Percentiles rank a stretch among this genome's conserved stretches.
phyloP scores from a whole-genome alignment of 2,329 filamentous ascomycete genomes.

The Sporothrix brunneoviolacea region DNA sequence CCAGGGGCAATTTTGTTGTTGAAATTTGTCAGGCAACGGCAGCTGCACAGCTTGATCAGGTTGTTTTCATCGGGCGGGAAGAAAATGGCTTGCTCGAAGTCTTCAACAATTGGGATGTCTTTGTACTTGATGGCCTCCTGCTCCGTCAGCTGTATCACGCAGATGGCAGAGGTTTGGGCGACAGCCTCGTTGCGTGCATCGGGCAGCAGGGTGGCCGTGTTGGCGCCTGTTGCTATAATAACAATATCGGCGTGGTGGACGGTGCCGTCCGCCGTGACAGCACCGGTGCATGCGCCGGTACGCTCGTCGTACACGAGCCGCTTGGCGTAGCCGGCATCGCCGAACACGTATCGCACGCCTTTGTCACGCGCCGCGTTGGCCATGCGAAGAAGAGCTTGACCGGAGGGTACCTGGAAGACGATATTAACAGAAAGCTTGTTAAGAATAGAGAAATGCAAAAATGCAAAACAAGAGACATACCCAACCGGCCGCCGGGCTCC shows the following conservation, averaged over 20 bases:
- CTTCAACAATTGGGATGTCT: constrained; percentile 30
- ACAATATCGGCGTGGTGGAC: constrained; percentile 42
- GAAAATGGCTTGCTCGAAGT: constrained; percentile 35
- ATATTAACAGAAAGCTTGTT: too few relatives aligned
- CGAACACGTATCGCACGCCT: constrained; percentile 26
- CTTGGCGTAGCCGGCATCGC: constrained; percentile 19
- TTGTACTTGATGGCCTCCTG: constrained; percentile 49
- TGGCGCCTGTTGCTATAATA: constrained; percentile 51
- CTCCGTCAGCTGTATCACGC: constrained; percentile 51
- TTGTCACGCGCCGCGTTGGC: constrained; percentile 22
- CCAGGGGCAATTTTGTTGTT: constrained; percentile 22
- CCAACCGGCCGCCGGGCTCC: constrained; percentile 26
- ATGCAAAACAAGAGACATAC: too few relatives aligned
- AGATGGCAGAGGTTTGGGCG: constrained; percentile 57
- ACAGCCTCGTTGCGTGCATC: constrained; percentile 52
- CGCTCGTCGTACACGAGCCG: constrained; percentile 22
- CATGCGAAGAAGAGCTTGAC: constrained; percentile 27
- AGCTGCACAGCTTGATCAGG: constrained; percentile 48
- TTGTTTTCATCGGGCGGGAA: constrained; percentile 44
- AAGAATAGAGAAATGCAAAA: too few relatives aligned
- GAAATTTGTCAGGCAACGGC: constrained; percentile 45
- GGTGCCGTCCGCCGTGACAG: constrained; percentile 39
- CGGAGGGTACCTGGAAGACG: constrained; percentile 16
- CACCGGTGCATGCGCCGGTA: constrained; percentile 39
- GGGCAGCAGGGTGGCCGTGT: constrained; percentile 50